Evolutionary conservation across 2,329 filamentous ascomycete genomes (phyloP).

Genomic region (Hypoxylon sp.): DNA sequence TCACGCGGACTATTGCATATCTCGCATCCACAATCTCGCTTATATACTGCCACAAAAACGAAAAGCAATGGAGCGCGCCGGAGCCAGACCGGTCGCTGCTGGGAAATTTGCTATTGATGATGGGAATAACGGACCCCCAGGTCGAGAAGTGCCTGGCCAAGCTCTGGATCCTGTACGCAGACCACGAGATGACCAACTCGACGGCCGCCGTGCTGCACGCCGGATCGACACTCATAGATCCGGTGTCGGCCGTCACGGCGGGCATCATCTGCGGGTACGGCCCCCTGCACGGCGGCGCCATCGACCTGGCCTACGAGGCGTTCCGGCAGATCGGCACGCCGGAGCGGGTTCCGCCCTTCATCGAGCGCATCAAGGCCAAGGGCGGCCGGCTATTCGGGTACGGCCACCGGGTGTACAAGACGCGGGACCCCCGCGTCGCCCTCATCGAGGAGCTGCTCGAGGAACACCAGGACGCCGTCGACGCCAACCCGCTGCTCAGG

Average conservation of each 20-base stretch:
- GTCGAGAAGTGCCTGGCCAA: conserved; percentile 50
- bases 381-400: conserved; percentile 58
- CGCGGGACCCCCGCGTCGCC: conserved; percentile 45
- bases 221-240: conserved; percentile 62
- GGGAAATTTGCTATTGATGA: conserved; percentile 62
- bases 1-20: conserved; percentile 54
- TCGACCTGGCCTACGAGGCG: conserved; percentile 60
- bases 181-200: conserved; percentile 64
- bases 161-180: conserved; percentile 60
- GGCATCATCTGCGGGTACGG: conserved; percentile 58
- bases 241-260: conserved; percentile 55
- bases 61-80: conserved; percentile 53
- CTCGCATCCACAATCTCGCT: conserved; percentile 54
- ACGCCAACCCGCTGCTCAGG: conserved; percentile 52
- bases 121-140: conserved; percentile 55
- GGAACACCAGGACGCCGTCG: conserved; percentile 43
- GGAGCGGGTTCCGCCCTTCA: conserved; percentile 55
- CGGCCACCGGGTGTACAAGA: conserved; percentile 50
- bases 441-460: conserved; percentile 47
- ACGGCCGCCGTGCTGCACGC: conserved; percentile 61
- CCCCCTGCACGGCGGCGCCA: conserved; percentile 63
- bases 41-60: conserved; percentile 56
- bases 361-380: conserved; percentile 57
- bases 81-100: conserved; percentile 51
- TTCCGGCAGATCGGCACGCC: conserved; percentile 55